Evolutionary conservation across 441 rosid genomes (phyloP), one percentile per base, ranked within the genome.

Genomic region (Adansonia rubrostipa): DNA sequence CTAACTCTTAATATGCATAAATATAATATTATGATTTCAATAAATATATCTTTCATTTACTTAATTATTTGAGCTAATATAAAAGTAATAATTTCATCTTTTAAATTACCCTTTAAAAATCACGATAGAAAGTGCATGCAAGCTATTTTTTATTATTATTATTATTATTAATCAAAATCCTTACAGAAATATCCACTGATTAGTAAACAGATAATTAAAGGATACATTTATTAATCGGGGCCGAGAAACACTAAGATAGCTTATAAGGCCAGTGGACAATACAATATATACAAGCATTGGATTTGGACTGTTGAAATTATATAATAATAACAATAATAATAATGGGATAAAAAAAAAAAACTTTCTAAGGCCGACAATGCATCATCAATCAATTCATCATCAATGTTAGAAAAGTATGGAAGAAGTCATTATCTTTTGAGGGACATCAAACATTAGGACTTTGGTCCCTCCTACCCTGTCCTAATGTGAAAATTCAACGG

Each of bases 391-490:
- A 36, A 36, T 36, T 36, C 40, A 36, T 45, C 71, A 66, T 66
- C 51, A 17, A n/a, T 44, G 71, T 45, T 44, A 45, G 36, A 68
- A 45, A 68, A 19, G 72, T 56, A 19, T 68, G 8, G 53, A 28
- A 68, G 56, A 9, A 68, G 56, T 45, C 72, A 2, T 17, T 68
- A 36, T 68, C 72, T 45, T 67, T 36, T 9, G 36, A 19, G 53
- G 56, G 72, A 45, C 56, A 47, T 19, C 72, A 68, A 68, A 9
- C 54, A 44, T 45, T 9, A 19, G 53, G 36, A 45, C 54, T 19
- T 17, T 47, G 54, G 72, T 68, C 72, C 54, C 70, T 40, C 70
- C 8, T 68, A 44, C 4, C 15, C 56, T 47, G 72, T 68, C 72
- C 56, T 45, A 9, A 2, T 44, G 36, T 45, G 70, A 45, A 68